Conservation (phyloP, 345 rosid species). For the Linum trigynum region DNA sequence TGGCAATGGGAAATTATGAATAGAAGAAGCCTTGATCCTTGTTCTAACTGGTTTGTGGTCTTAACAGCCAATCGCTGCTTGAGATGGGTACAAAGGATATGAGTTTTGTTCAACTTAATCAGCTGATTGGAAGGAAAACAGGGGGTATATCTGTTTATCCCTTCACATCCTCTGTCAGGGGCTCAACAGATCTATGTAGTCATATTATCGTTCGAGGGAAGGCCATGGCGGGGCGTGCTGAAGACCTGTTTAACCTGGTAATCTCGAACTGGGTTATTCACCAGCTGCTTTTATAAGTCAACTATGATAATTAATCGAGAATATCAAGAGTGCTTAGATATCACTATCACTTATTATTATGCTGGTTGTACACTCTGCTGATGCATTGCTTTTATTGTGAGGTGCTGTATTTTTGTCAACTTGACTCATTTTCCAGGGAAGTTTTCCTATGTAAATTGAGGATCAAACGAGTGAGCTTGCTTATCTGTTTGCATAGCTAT, state of each 20-base stretch:
- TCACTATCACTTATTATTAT: too few relatives aligned
- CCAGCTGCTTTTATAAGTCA: background rate
- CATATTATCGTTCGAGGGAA: constrained; percentile 86
- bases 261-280: constrained; percentile 4
- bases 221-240: constrained; percentile 88
- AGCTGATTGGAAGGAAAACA: constrained; percentile 95
- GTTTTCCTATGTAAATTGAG: too few relatives aligned
- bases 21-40: background rate
- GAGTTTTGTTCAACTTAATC: constrained; percentile 91
- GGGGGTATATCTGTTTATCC: constrained; percentile 97
- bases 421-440: background rate
- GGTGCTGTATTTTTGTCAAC: background rate
- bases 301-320: background rate
- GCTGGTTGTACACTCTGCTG: too few relatives aligned
- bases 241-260: constrained; percentile 89
- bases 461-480: too few relatives aligned
- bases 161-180: constrained; percentile 71
- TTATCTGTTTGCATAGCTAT: too few relatives aligned
- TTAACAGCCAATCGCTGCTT: constrained; percentile 76
- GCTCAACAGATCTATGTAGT: constrained; percentile 69
- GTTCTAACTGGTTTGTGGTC: background rate
- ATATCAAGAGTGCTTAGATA: too few relatives aligned
- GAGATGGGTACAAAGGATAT: constrained; percentile 97
- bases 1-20: too few relatives aligned
- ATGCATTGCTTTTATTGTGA: too few relatives aligned